Evolutionary conservation across 345 rosid species (phyloP).

Genomic region (Populus ilicifolia): DNA sequence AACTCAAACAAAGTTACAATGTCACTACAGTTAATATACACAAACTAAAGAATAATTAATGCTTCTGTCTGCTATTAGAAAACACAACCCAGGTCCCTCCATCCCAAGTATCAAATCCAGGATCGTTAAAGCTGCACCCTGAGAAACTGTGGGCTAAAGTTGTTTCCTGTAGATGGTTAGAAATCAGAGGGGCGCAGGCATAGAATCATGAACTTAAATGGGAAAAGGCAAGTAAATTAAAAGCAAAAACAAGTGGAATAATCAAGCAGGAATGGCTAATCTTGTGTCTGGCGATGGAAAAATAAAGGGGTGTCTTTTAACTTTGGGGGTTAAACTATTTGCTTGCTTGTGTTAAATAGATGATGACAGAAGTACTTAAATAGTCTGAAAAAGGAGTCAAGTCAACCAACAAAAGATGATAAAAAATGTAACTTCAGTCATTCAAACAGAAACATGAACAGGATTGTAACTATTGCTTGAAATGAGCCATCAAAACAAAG

Average conservation of each 20-base stretch:
- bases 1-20: neutral
- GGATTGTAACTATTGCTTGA: constrained; percentile 21
- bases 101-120: too few species aligned
- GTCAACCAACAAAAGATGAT: constrained; percentile 15
- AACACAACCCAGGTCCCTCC: too few species aligned
- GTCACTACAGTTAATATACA: neutral
- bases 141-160: too few species aligned
- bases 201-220: too few species aligned
- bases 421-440: constrained; percentile 20
- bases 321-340: neutral
- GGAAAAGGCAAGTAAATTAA: neutral
- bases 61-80: too few species aligned
- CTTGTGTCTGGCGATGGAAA: neutral
- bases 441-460: constrained; percentile 11
- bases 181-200: too few species aligned
- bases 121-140: too few species aligned
- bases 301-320: neutral
- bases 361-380: neutral
- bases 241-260: neutral
- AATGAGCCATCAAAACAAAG: constrained; percentile 15
- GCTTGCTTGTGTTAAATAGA: neutral
- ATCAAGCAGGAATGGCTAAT: neutral
- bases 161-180: too few species aligned
- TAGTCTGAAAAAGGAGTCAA: constrained; percentile 6
- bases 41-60: neutral